Evolutionary conservation across 129 eudicot genomes (phyloP), one percentile per base, ranked within the genome.

Genomic region (Scalesia atractyloides): DNA sequence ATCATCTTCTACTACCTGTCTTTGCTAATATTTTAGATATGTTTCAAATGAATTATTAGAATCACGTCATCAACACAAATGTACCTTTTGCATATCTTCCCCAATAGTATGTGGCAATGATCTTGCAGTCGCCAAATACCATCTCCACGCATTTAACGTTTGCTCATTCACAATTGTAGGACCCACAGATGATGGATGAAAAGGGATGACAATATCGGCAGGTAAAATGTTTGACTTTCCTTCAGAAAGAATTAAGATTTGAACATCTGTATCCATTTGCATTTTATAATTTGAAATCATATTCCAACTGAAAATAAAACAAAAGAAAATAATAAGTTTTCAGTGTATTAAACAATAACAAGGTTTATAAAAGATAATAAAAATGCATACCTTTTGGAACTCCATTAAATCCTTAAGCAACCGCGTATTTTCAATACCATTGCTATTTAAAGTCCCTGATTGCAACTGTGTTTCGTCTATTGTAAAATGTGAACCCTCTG

Each of bases 261-360:
- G 96, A 47, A 89, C 89, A 80, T 94, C 96, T 44, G 97, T 87
- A 74, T 82, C 77, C 99, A 94, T 94, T 83, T 90, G 90, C 98
- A 94, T 86, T 81, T 90, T 90, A 63, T 94, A 94, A 47, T 41
- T 86, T 77, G 57, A 90, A 94, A 76, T 94, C 97, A 76, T 94
- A 94, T n/a, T 94, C 97, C 70, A 90, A 97, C 98, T 92, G 88
- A 14, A 3, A 58, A 77, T 7, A 9, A 64, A 62, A 37, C 13
- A 73, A 70, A 68, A 36, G 9, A 73, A 70, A 68, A 36, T 5
- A 10, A 47, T 47, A 26, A 54, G 7, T 59, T 48, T n/a, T 59
- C 66, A 54, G 11, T 16, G 36, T 36, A 53, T 13, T 56, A 24
- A 58, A 44, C 0, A 19, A 41, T 20, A 64, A 50, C 1, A 22